Evolutionary conservation across 1,284 basidiomycete species (phyloP).

Genomic region (Fistulina hepatica): DNA sequence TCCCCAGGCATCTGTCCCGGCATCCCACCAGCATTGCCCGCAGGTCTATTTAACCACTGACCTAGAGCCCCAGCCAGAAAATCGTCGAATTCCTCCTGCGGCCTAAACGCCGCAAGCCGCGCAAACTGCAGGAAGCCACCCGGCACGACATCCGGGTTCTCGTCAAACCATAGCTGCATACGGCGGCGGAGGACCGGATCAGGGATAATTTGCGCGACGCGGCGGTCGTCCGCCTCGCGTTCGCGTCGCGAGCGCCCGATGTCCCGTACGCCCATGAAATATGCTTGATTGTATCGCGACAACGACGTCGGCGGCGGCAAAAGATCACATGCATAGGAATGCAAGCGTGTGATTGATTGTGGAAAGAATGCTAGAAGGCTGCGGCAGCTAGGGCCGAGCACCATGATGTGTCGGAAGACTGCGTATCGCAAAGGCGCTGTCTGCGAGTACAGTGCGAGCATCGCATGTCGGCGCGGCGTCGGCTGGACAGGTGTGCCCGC

Average conservation of each 20-base stretch:
- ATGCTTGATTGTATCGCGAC: constrained; percentile 55
- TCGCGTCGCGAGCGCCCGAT: constrained; percentile 29
- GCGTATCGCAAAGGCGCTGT: constrained; percentile 34
- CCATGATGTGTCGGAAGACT: constrained; percentile 66
- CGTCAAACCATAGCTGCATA: constrained; percentile 47
- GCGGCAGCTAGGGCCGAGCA: constrained; percentile 53
- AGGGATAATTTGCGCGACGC: constrained; percentile 45
- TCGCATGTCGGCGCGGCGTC: constrained; percentile 28
- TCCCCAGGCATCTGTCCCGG: constrained; percentile 30
- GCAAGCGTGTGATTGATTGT: constrained; percentile 33
- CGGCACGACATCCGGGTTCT: constrained; percentile 39
- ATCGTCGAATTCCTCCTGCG: constrained; percentile 48
- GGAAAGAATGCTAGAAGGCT: constrained; percentile 66
- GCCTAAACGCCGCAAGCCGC: constrained; percentile 44
- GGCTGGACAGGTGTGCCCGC: constrained; percentile 26
- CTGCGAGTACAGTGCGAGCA: constrained; percentile 33
- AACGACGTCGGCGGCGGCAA: constrained; percentile 55
- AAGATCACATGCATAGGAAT: constrained; percentile 69
- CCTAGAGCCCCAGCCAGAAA: constrained; percentile 13
- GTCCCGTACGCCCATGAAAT: constrained; percentile 60
- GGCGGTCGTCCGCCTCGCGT: constrained; percentile 35
- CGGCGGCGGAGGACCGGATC: constrained; percentile 45
- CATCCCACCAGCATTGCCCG: constrained; percentile 22
- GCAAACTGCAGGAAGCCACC: constrained; percentile 57
- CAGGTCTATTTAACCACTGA: background rate